Evolutionary conservation across 805 yeast genomes (phyloP).

Genomic region (Kregervanrija fluxuum): DNA sequence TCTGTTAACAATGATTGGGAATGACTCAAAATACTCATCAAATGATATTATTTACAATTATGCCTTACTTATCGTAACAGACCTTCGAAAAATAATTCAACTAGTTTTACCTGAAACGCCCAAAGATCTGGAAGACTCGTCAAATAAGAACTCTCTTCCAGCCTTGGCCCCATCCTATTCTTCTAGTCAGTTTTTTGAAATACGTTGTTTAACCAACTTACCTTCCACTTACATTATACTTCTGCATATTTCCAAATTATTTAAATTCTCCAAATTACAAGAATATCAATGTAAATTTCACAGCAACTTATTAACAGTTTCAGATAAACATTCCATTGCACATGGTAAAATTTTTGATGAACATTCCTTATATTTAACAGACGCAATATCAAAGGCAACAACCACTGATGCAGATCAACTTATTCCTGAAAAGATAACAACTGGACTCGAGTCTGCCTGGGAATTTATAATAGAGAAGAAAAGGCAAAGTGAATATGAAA

Average conservation of each 20-base stretch:
- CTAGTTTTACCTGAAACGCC: conserved; percentile 30
- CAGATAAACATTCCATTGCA: conserved; percentile 28
- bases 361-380: conserved; percentile 8
- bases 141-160: background rate
- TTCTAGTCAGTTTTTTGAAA: conserved; percentile 7
- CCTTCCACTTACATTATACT: conserved; percentile 21
- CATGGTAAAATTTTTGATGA: conserved; percentile 28
- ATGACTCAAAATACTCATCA: conserved; percentile 7
- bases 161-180: background rate
- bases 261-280: conserved; percentile 14
- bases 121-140: background rate
- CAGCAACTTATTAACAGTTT: conserved; percentile 26
- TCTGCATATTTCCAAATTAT: conserved; percentile 18
- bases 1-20: conserved; percentile 31
- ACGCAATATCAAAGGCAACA: background rate
- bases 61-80: conserved; percentile 20
- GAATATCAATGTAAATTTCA: conserved; percentile 24
- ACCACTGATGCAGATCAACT: background rate
- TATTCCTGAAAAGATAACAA: conserved; percentile 7
- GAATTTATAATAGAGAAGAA: conserved; percentile 37
- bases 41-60: conserved; percentile 9
- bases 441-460: conserved; percentile 34
- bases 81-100: conserved; percentile 27
- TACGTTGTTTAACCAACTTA: conserved; percentile 24
- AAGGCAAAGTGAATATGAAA: conserved; percentile 45